Conservation (phyloP, 2,329 filamentous ascomycete genomes). For the Pyrenochaeta sp. region DNA sequence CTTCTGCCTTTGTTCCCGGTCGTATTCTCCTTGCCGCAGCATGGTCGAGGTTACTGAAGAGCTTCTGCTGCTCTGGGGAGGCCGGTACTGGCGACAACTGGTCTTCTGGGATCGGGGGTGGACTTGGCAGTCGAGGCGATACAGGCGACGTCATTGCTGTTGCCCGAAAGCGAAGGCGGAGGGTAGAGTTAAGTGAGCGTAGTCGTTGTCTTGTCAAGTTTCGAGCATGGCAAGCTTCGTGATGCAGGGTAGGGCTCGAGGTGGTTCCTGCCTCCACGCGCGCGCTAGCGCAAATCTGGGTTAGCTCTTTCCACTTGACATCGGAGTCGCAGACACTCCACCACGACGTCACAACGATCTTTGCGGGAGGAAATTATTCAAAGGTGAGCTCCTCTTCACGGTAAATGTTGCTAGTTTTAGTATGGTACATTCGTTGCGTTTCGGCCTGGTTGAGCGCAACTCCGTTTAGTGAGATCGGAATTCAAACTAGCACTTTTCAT, state of each 20-base stretch:
- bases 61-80: conserved; percentile 66
- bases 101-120: conserved; percentile 92
- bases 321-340: too few relatives aligned
- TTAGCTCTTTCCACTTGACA: background rate
- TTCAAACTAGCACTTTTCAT: background rate
- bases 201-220: conserved; percentile 19
- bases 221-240: conserved; percentile 17
- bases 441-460: background rate
- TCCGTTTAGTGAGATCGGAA: conserved; percentile 3
- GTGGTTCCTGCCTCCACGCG: conserved; percentile 5
- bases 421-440: background rate
- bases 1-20: conserved; percentile 87
- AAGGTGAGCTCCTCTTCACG: background rate
- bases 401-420: background rate
- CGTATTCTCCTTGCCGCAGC: conserved; percentile 86
- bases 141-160: conserved; percentile 46
- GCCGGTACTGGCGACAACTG: conserved; percentile 81
- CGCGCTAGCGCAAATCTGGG: conserved; percentile 8
- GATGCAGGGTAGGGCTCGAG: conserved; percentile 29
- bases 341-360: conserved; percentile 3
- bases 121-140: conserved; percentile 92
- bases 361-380: background rate
- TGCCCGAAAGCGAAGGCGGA: background rate
- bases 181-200: background rate
- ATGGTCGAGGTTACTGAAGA: conserved; percentile 68